Percentiles rank a stretch among this genome's conserved stretches.
Conservation (phyloP, 177 flowering plant genomes). For the Telopea speciosissima region DNA sequence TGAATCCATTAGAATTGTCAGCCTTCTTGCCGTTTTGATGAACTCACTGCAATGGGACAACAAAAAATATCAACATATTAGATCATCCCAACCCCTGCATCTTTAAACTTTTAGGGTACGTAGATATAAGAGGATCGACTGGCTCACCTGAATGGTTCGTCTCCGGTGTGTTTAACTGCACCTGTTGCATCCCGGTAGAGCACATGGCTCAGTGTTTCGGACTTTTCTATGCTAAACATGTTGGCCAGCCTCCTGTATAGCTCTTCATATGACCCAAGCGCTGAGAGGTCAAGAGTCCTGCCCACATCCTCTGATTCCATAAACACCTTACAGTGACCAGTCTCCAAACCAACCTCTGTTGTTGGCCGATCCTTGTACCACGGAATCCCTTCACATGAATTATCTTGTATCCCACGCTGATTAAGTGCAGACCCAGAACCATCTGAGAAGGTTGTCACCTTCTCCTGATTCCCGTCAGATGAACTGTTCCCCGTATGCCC, state of each 20-base stretch:
- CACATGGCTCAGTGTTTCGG: constrained; percentile 23
- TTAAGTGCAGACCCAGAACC: constrained; percentile 32
- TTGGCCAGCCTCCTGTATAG: constrained; percentile 26
- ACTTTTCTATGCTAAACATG: constrained; percentile 28
- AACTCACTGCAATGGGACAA: constrained; percentile 30
- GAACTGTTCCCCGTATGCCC: constrained; percentile 38
- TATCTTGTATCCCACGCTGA: constrained; percentile 21
- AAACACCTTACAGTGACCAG: constrained; percentile 35
- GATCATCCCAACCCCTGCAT: neutral
- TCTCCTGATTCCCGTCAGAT: constrained; percentile 41
- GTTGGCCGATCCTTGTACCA: constrained; percentile 19
- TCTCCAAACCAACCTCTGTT: constrained; percentile 20
- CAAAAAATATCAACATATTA: neutral
- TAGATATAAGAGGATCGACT: neutral
- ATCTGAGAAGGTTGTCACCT: constrained; percentile 30
- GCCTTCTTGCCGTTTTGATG: constrained; percentile 30
- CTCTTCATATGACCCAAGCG: constrained; percentile 31
- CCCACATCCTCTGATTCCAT: constrained; percentile 39
- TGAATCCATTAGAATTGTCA: constrained; percentile 34
- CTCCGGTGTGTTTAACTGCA: constrained; percentile 21
- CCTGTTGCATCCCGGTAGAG: constrained; percentile 22
- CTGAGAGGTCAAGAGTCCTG: constrained; percentile 31
- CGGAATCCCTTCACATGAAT: constrained; percentile 16
- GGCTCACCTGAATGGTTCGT: constrained; percentile 30
- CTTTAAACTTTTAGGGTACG: no score